Percentiles rank a stretch among this genome's conserved stretches.
phyloP scores from a whole-genome alignment of 169 alveolate genomes.

The Cryptosporidium viatorum region DNA sequence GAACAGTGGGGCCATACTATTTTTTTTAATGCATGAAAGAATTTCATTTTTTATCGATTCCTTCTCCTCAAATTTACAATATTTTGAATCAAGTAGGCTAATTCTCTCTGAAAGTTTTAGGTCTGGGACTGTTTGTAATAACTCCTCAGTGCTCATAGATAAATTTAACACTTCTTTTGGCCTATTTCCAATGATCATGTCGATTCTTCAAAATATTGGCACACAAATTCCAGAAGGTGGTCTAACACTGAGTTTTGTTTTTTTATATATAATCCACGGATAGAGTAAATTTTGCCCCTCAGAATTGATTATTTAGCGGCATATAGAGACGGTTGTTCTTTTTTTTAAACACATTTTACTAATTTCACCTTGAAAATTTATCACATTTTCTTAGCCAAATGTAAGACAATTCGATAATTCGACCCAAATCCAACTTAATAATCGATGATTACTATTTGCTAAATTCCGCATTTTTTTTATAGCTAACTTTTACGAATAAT shows the following conservation, averaged over 20 bases:
- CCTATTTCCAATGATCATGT: not conserved
- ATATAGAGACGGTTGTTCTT: not conserved
- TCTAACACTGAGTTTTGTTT: not conserved
- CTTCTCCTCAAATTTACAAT: conserved; percentile 20
- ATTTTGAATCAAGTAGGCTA: conserved; percentile 2
- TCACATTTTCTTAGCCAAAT: not conserved
- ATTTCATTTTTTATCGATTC: not conserved
- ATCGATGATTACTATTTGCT: too few relatives aligned
- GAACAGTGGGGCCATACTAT: conserved; percentile 43
- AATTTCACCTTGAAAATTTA: not conserved
- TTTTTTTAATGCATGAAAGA: not conserved
- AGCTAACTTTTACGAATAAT: not conserved
- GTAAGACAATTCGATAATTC: too few relatives aligned
- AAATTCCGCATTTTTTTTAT: too few relatives aligned
- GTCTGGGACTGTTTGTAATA: conserved; percentile 55
- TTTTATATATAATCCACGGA: not conserved
- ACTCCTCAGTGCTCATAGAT: conserved; percentile 29
- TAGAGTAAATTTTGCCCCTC: not conserved
- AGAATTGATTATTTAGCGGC: not conserved
- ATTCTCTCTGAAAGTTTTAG: conserved; percentile 21
- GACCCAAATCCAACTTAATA: not conserved
- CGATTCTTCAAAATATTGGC: not conserved
- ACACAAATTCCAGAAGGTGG: not conserved
- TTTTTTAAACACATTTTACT: not conserved
- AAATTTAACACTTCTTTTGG: not conserved